These are phyloP conservation scores for Mercurialis annua DNA, from an alignment of 345 rosid genomes.

Conservation along the genomic window DNA sequence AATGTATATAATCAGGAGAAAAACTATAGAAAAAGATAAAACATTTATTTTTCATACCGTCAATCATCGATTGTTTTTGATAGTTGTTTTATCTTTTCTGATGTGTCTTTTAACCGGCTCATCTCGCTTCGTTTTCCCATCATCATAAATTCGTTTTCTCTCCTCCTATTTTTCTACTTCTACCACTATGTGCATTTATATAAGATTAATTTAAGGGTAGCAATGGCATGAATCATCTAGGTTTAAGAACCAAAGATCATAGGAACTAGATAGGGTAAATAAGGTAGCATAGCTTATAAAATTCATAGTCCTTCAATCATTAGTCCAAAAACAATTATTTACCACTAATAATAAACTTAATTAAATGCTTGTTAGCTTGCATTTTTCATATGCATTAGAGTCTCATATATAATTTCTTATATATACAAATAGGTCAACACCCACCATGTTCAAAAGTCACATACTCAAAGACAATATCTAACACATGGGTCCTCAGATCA, in stretches of 20 bases:
- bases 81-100: too few relatives aligned
- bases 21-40: too few relatives aligned
- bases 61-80: too few relatives aligned
- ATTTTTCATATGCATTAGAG: constrained; percentile 8
- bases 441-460: constrained; percentile 27
- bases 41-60: too few relatives aligned
- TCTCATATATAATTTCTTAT: too few relatives aligned
- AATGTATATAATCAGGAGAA: too few relatives aligned
- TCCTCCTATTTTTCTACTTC: too few relatives aligned
- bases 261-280: neutral
- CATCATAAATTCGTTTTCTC: too few relatives aligned
- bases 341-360: neutral
- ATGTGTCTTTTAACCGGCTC: too few relatives aligned
- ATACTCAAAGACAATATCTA: constrained; percentile 13
- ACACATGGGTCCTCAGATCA: constrained; percentile 22
- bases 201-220: too few relatives aligned
- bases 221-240: neutral
- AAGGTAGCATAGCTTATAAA: constrained; percentile 13
- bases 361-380: constrained; percentile 7
- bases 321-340: constrained; percentile 1
- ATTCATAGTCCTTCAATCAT: constrained; percentile 29
- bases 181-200: too few relatives aligned
- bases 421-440: constrained; percentile 34
- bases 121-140: too few relatives aligned
- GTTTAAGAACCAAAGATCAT: neutral